Base-by-base conservation (phyloP, 768 basidiomycete species). In the Gymnopilus dilepis region DNA sequence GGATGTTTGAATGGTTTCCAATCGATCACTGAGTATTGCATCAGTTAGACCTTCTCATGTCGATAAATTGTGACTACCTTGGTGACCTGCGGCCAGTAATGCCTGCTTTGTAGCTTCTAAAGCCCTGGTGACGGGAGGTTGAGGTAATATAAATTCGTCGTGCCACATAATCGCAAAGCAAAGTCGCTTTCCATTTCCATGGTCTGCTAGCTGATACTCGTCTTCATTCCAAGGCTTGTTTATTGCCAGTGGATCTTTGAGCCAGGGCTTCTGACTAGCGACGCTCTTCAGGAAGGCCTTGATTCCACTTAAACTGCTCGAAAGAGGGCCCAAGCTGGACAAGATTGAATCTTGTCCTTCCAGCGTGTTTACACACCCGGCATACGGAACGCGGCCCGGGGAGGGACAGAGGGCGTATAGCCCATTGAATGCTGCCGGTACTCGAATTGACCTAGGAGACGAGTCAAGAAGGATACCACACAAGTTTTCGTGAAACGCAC, bases 251-350 rank as follows among this genome's bases (percentile, higher is more conserved):
- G 91, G 87, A 67, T 94, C 92, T 58, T 76, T 80, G 3, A 80
- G 66, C 92, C 92, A 93, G 3, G 91, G 87, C 61, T 83, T 77
- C 24, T 76, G 68, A 63, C 79, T 82, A 15, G 89, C 67, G 22
- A 95, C 82, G 1, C 84, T 81, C 70, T 88, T 80, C 72, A 84
- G 83, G 73, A 95, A 94, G 0, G 73, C 64, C 69, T 85, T 88
- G 58, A 95, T 72, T 17, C 84, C 90, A 9, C 70, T 75, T 45
- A 93, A 63, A 30, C 84, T 84, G 41, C 75, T 77, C 1, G 85
- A 76, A 53, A 94, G 76, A 4, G 94, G 94, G 0, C 94, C 94
- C 11, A 94, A 78, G 28, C 92, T 89, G 2, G 90, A 91, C 3
- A 77, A 76, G 31, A 92, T 68, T 15, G 87, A 84, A 61, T 94